These are phyloP conservation scores for Gossypium gossypioides DNA, from an alignment of 441 rosid species.

Conservation along the genomic window DNA sequence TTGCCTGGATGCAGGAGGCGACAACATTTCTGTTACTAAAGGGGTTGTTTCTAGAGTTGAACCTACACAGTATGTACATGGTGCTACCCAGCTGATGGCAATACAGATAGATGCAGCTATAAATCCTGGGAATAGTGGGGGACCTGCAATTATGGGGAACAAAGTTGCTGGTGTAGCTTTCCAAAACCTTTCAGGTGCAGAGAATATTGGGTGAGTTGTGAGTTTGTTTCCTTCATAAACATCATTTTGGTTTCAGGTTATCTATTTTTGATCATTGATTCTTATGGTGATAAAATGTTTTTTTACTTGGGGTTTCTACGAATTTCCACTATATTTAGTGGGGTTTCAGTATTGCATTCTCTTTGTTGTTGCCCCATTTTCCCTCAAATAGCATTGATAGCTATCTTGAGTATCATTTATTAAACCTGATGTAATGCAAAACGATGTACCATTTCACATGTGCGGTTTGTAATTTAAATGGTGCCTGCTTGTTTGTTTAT, in stretches of 20 bases:
- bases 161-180: constrained; percentile 84
- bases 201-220: constrained; percentile 70
- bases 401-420: neutral
- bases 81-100: constrained; percentile 75
- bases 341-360: neutral
- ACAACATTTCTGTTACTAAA: constrained; percentile 72
- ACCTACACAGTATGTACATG: constrained; percentile 74
- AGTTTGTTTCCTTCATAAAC: neutral
- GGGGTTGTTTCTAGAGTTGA: constrained; percentile 83
- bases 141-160: constrained; percentile 78
- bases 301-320: neutral
- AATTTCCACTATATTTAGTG: neutral
- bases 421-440: neutral
- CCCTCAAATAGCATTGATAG: neutral
- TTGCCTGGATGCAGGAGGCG: constrained; percentile 49
- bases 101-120: constrained; percentile 94
- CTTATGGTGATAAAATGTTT: neutral
- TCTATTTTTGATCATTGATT: neutral
- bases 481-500: neutral
- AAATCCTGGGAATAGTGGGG: constrained; percentile 80
- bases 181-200: constrained; percentile 83
- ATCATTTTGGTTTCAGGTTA: neutral
- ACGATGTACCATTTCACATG: neutral
- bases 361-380: neutral
- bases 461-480: neutral